A percentile compares a stretch with the other conserved stretches of the same genome.
Conservation (phyloP, 164 flowering plant genomes). For the Tetracentron sinense region DNA sequence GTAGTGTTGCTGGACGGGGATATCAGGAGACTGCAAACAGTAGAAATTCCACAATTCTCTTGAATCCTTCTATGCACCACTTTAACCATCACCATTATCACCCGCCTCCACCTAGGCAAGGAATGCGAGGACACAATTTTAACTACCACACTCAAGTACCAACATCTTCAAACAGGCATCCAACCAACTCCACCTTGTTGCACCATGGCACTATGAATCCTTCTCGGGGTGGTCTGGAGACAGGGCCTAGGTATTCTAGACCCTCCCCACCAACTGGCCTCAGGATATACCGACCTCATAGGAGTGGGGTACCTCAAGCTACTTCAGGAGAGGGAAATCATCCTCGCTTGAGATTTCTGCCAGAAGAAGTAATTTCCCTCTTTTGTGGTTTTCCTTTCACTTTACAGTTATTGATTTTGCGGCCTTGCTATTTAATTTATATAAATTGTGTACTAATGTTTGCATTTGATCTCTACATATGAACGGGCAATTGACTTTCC, state of each 20-base stretch:
- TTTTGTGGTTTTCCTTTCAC: not conserved
- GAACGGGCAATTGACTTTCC: too few relatives aligned
- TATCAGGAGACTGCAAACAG: slow-evolving; percentile 36
- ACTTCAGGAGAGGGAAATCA: slow-evolving; percentile 35
- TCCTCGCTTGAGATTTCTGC: slow-evolving; percentile 53
- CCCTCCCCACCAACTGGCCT: slow-evolving; percentile 43
- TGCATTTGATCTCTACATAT: not conserved
- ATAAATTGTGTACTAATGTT: too few relatives aligned
- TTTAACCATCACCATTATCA: slow-evolving; percentile 28
- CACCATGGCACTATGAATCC: slow-evolving; percentile 24
- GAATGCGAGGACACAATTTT: slow-evolving; percentile 38
- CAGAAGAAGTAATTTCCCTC: slow-evolving; percentile 49
- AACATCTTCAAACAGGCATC: slow-evolving; percentile 36
- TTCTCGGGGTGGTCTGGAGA: slow-evolving; percentile 35
- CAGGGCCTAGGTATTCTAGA: slow-evolving; percentile 36
- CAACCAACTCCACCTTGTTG: slow-evolving; percentile 24
- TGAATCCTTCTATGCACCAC: slow-evolving; percentile 43
- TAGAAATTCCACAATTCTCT: slow-evolving; percentile 37
- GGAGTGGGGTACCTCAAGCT: slow-evolving; percentile 36
- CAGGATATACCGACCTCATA: slow-evolving; percentile 41
- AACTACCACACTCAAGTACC: slow-evolving; percentile 40
- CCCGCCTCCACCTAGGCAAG: slow-evolving; percentile 38
- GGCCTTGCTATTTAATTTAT: too few relatives aligned
- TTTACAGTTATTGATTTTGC: not conserved
- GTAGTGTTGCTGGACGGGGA: slow-evolving; percentile 32